A percentile compares a stretch with the other conserved stretches of the same genome.
Evolutionary conservation across 331 rosid genomes (phyloP).

Genomic region (Rosa hybrid): DNA sequence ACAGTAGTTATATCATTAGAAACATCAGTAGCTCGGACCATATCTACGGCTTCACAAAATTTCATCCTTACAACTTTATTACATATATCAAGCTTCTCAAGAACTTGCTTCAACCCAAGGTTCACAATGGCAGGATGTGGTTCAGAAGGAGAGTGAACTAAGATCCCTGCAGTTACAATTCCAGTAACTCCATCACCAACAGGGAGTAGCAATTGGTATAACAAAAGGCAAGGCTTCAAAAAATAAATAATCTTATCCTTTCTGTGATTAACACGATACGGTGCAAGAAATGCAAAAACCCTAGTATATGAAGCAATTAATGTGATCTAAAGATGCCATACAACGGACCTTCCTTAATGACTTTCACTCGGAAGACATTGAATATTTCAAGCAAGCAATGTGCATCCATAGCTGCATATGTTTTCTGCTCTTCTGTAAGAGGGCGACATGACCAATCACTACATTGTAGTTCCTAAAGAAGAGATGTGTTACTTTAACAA

Average conservation of each 20-base stretch:
- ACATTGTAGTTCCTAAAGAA: constrained; percentile 95
- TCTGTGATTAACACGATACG: background rate
- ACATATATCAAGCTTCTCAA: constrained; percentile 40
- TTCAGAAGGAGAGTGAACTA: constrained; percentile 24
- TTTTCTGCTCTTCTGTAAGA: constrained; percentile 87
- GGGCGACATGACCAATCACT: constrained; percentile 98
- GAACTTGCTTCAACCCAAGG: constrained; percentile 75
- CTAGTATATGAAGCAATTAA: background rate
- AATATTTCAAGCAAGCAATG: constrained; percentile 91
- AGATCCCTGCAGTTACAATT: constrained; percentile 54
- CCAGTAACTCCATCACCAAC: constrained; percentile 19
- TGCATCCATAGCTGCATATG: constrained; percentile 92
- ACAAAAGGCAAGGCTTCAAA: constrained; percentile 16
- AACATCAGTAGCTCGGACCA: constrained; percentile 57
- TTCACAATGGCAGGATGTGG: constrained; percentile 28
- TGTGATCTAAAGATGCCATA: constrained; percentile 19
- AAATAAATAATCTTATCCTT: background rate
- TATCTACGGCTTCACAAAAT: constrained; percentile 58
- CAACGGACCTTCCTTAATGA: constrained; percentile 68
- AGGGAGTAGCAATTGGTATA: background rate
- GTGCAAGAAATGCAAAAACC: background rate
- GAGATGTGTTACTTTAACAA: constrained; percentile 45
- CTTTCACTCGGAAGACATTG: constrained; percentile 57
- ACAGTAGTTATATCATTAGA: constrained; percentile 39
- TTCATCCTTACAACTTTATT: constrained; percentile 50